Percentiles rank a stretch among this genome's conserved stretches.
These are phyloP conservation scores for Hysterangium stoloniferum DNA, from an alignment of 768 basidiomycete species.

Conservation along the genomic window DNA sequence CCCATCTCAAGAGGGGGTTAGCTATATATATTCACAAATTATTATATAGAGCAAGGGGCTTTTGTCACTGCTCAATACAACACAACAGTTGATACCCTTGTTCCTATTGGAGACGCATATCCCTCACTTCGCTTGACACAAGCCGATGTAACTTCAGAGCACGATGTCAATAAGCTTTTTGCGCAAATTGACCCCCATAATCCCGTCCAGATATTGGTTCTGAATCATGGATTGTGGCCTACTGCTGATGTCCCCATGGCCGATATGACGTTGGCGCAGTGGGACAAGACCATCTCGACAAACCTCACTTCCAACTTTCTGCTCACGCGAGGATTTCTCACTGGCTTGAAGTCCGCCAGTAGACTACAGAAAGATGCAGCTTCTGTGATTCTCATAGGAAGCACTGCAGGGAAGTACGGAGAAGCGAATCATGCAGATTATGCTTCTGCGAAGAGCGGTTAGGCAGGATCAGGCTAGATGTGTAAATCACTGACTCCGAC, in stretches of 20 bases:
- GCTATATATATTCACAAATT: not conserved
- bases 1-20: not conserved
- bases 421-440: conserved; percentile 64
- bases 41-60: conserved; percentile 53
- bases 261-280: conserved; percentile 53
- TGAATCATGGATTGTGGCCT: conserved; percentile 56
- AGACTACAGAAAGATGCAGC: conserved; percentile 45
- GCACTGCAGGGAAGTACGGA: conserved; percentile 66
- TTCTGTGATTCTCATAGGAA: conserved; percentile 58
- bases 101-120: conserved; percentile 32
- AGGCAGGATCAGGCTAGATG: conserved; percentile 12
- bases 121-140: conserved; percentile 31
- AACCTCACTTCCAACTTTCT: conserved; percentile 67
- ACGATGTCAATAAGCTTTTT: conserved; percentile 45
- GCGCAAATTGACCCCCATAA: conserved; percentile 25
- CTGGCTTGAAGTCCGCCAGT: conserved; percentile 31
- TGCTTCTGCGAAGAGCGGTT: conserved; percentile 61
- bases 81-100: conserved; percentile 37
- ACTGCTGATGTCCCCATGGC: conserved; percentile 40
- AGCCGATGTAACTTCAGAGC: conserved; percentile 54
- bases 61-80: conserved; percentile 69
- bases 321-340: conserved; percentile 54
- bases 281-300: conserved; percentile 51
- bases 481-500: not conserved
- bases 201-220: conserved; percentile 47